Percentiles rank a stretch among this genome's conserved stretches.
Evolutionary conservation across 805 yeast genomes (phyloP).

Genomic region (Schizosaccharomyces japonicus): DNA sequence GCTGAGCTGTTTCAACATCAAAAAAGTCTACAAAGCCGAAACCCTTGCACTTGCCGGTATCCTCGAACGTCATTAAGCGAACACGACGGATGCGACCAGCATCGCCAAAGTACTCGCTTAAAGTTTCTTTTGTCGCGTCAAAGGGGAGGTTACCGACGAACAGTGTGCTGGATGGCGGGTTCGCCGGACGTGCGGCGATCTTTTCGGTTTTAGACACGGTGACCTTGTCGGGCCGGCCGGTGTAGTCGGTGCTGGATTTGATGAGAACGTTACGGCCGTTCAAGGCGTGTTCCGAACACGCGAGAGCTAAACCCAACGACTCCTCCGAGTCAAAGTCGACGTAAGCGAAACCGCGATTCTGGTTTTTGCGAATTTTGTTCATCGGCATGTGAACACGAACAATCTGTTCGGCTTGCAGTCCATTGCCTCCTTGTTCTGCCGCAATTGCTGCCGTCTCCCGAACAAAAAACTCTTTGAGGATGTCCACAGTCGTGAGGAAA

Average conservation of each 20-base stretch:
- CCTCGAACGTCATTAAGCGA: constrained; percentile 96
- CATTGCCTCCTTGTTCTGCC: constrained; percentile 20
- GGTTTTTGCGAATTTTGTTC: constrained; percentile 22
- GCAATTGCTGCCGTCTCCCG: constrained; percentile 10
- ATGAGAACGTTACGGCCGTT: constrained; percentile 73
- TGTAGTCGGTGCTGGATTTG: constrained; percentile 56
- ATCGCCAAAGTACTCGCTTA: constrained; percentile 64
- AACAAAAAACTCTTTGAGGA: constrained; percentile 37
- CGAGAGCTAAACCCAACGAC: constrained; percentile 38
- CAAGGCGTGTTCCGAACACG: constrained; percentile 43
- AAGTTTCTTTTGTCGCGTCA: constrained; percentile 61
- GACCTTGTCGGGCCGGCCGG: constrained; percentile 57
- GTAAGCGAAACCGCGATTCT: constrained; percentile 62
- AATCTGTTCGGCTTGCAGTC: constrained; percentile 24
- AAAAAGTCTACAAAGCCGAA: constrained; percentile 78
- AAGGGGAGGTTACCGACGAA: constrained; percentile 86
- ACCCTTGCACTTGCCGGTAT: constrained; percentile 86
- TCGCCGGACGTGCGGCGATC: constrained; percentile 15
- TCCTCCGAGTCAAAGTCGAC: constrained; percentile 45
- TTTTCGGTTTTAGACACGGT: constrained; percentile 10
- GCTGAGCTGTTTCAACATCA: constrained; percentile 57
- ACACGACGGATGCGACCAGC: constrained; percentile 66
- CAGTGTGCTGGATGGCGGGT: constrained; percentile 58
- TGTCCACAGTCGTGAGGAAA: constrained; percentile 59
- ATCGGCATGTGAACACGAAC: constrained; percentile 62